These are phyloP conservation scores for Termitomyces sp. DNA, from an alignment of 768 basidiomycete species.

Conservation along the genomic window DNA sequence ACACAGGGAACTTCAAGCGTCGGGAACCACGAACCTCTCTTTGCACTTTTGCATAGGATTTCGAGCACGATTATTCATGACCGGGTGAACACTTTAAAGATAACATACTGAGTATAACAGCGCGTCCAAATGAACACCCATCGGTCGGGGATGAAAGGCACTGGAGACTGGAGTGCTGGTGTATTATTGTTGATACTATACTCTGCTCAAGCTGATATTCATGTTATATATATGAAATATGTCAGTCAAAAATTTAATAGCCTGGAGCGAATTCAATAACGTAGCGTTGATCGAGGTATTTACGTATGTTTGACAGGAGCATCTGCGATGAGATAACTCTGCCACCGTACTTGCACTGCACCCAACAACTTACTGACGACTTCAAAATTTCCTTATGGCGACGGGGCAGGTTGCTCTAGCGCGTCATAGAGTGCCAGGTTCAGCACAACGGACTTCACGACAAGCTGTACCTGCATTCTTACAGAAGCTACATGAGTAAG, in stretches of 20 bases:
- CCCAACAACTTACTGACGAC: not conserved
- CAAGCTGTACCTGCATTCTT: conserved; percentile 71
- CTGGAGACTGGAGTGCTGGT: too few relatives aligned
- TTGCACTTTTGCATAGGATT: not conserved
- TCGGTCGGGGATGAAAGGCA: too few relatives aligned
- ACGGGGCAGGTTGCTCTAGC: conserved; percentile 15
- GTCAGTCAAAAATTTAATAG: too few relatives aligned
- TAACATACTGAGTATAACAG: too few relatives aligned
- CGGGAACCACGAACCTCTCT: not conserved
- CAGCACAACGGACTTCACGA: conserved; percentile 29
- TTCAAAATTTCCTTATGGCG: conserved; percentile 20
- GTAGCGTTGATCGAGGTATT: conserved; percentile 1
- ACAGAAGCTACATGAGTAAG: conserved; percentile 89
- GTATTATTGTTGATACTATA: not conserved
- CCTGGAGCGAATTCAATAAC: not conserved
- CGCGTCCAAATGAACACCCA: not conserved
- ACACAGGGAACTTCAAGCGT: not conserved
- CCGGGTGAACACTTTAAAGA: too few relatives aligned
- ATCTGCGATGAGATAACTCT: conserved; percentile 11
- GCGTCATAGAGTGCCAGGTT: conserved; percentile 20
- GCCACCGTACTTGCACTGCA: not conserved
- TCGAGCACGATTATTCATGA: not conserved
- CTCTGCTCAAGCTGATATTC: not conserved
- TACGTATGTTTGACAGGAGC: conserved; percentile 6
- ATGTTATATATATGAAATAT: too few relatives aligned